These are phyloP conservation scores for Pichia sp. DNA, from an alignment of 1,139 yeast genomes.

Conservation along the genomic window DNA sequence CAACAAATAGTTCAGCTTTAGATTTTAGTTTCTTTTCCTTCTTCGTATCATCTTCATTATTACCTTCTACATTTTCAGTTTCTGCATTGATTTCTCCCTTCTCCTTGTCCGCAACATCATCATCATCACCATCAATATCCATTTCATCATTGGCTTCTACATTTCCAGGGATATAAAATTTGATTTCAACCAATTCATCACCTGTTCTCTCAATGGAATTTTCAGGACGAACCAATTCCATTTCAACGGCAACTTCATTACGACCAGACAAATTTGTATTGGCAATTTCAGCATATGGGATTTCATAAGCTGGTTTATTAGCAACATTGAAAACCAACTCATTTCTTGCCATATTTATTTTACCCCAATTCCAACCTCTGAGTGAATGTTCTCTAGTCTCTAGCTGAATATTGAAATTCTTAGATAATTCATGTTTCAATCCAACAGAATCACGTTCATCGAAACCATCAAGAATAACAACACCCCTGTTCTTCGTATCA, in stretches of 20 bases:
- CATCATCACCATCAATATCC: conserved; percentile 23
- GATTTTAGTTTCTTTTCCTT: conserved; percentile 37
- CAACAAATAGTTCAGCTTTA: conserved; percentile 82
- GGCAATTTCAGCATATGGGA: conserved; percentile 73
- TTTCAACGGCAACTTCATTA: conserved; percentile 87
- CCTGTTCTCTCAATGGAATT: conserved; percentile 60
- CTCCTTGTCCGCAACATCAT: conserved; percentile 24
- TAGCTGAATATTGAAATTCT: conserved; percentile 62
- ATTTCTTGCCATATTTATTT: conserved; percentile 82
- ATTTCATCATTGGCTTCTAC: conserved; percentile 34
- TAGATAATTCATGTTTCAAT: conserved; percentile 75
- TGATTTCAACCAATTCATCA: conserved; percentile 90
- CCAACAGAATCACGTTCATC: conserved; percentile 74
- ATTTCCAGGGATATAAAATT: conserved; percentile 86
- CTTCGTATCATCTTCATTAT: conserved; percentile 35
- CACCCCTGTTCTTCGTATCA: conserved; percentile 84
- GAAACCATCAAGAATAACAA: conserved; percentile 84
- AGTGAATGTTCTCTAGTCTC: conserved; percentile 86
- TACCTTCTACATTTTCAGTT: conserved; percentile 31
- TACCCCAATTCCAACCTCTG: conserved; percentile 99
- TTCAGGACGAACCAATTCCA: conserved; percentile 52
- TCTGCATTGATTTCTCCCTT: background rate
- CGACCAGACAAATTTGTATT: conserved; percentile 92
- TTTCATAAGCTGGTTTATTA: conserved; percentile 84
- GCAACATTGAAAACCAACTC: conserved; percentile 82